Base-by-base conservation (phyloP, 129 eudicot species). In the Flaveria linearis region DNA sequence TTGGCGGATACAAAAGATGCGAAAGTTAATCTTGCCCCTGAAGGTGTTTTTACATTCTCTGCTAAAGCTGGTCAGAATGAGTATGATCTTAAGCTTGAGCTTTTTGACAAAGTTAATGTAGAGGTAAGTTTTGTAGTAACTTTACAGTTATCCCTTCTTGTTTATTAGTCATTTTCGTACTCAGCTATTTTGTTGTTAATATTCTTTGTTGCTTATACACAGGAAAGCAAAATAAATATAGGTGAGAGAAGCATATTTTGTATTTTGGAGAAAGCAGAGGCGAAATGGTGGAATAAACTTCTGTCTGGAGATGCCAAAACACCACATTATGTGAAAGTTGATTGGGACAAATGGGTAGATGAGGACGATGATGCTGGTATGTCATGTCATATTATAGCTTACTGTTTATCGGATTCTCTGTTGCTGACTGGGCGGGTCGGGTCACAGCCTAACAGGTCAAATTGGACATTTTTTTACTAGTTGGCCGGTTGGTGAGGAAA, bases 301-400 rank as follows among this genome's bases (percentile, higher is more conserved):
- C 73, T 94, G 76, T 69, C 80, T 4, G 95, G 95, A 77, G 88
- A 83, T 81, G 97, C 63, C 1, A 94, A 89, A 76, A 73, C 91
- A 14, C 98, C 97, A 2, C 96, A 88, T 80, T 91, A 88, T 67
- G 84, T 94, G 71, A 94, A 94, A 81, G 98, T 94, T 67, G 98
- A 94, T 71, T 94, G 98, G 98, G 98, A 94, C 81, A 94, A 94
- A 74, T 94, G 98, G 98, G 97, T 57, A 7, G 98, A 94, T 71
- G 96, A 88, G 76, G 98, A 94, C 81, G 98, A 93, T 49, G 98
- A 91, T 18, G 75, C 87, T 30, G 93, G 90, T 90, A 84, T 14
- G 53, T 0, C 58, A 4, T 23, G 28, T 41, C 49, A 15, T 41
- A 3, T 30, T n/a, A 10, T 1, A 1, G 13, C 28, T 70, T 51